Base-by-base conservation (phyloP, 306 rosid species). In the Rubus parviflorus region DNA sequence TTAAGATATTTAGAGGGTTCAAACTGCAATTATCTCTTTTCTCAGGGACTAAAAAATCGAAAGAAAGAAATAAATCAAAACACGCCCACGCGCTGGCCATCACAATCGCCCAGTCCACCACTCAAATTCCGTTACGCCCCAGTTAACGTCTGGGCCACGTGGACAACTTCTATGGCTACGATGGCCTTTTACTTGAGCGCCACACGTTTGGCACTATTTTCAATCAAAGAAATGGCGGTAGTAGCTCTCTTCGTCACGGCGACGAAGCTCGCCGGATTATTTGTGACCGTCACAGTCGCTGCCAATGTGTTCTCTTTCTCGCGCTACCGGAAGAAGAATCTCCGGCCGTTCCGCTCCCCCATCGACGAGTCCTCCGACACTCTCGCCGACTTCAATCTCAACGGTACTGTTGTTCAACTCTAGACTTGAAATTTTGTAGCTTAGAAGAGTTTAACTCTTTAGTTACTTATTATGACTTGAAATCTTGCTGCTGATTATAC, bases 181-280 rank as follows among this genome's bases (percentile, higher is more conserved):
- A 64, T 17, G 6, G 2, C n/a, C 1, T 5, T 3, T 64, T 5
- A 4, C 23, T 38, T 3, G 20, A 5, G 53, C 3, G 53, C 48
- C 48, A 8, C 70, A 30, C 25, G 70, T 64, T 17, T 16, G 0
- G 15, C 23, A 3, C 15, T 40, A 3, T 51, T 23, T 62, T 48
- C 56, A 42, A 23, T 45, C 42, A 4, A 30, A 30, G 25, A 42
- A 9, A 89, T 94, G 98, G 74, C 97, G 72, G 57, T 87, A 0
- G 85, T 80, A 6, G 79, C 90, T 11, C 80, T 94, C 65, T 94
- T 94, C 79, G 61, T 84, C 41, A 43, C 92, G 6, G 97, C 90
- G 7, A 90, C 98, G 19, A 92, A 94, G 89, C 84, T 94, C 76
- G 95, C 92, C 85, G 93, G 95, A 70, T 75, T 87, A 20, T 30